Evolutionary conservation across 2,329 filamentous ascomycete species (phyloP).

Genomic region (Clarireedia paspali): DNA sequence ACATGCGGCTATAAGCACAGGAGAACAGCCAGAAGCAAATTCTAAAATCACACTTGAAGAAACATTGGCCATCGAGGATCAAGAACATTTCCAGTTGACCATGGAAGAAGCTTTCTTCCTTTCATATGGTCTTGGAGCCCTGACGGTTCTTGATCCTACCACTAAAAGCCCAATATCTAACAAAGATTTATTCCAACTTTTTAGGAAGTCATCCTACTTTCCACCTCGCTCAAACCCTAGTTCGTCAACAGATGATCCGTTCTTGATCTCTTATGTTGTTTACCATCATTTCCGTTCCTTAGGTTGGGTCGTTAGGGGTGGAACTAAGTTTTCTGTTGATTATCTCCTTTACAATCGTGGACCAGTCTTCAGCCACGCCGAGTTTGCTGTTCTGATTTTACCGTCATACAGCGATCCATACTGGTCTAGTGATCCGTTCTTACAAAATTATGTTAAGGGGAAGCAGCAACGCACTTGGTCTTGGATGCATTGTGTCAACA

Average conservation of each 20-base stretch:
- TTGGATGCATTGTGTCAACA: slow-evolving; percentile 82
- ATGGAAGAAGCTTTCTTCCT: slow-evolving; percentile 91
- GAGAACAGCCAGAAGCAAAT: slow-evolving; percentile 3
- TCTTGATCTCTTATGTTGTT: slow-evolving; percentile 77
- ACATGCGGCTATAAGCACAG: slow-evolving; percentile 5
- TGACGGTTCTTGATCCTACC: slow-evolving; percentile 51
- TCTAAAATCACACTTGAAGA: slow-evolving; percentile 14
- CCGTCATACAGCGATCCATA: slow-evolving; percentile 70
- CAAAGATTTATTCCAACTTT: slow-evolving; percentile 3
- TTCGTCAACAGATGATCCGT: slow-evolving; percentile 69
- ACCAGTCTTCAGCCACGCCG: slow-evolving; percentile 89
- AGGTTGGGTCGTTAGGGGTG: slow-evolving; percentile 87
- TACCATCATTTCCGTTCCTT: slow-evolving; percentile 96
- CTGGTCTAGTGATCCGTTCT: slow-evolving; percentile 50
- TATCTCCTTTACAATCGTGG: slow-evolving; percentile 92
- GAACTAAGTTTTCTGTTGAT: slow-evolving; percentile 91
- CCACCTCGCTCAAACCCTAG: slow-evolving; percentile 41
- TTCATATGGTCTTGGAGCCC: slow-evolving; percentile 67
- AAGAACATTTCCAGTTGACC: slow-evolving; percentile 88
- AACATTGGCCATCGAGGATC: slow-evolving; percentile 35
- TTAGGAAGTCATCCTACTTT: slow-evolving; percentile 57
- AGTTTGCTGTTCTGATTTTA: slow-evolving; percentile 80
- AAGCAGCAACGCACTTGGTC: slow-evolving; percentile 56
- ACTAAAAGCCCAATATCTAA: slow-evolving; percentile 28
- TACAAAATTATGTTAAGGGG: slow-evolving; percentile 43